Evolutionary conservation across 1,139 yeast genomes (phyloP), one percentile per base, ranked within the genome.

Genomic region (Ashbya aceris): DNA sequence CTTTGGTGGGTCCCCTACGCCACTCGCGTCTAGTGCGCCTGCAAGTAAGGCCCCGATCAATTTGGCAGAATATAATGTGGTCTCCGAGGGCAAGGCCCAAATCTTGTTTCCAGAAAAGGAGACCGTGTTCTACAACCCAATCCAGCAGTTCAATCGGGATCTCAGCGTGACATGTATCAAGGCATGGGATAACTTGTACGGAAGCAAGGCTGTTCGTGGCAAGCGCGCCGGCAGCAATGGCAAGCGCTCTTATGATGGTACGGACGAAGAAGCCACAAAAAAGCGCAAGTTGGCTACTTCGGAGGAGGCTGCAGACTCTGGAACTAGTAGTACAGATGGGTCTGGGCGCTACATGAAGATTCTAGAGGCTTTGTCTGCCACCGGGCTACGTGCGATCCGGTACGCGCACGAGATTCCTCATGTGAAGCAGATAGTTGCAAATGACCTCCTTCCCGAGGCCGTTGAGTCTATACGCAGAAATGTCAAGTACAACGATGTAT

Each of bases 61-160:
- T 43, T 41, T 51, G 5, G 55, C 55, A 10, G 63, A 62, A 36
- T 75, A 57, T 60, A 69, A 69, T 39, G 63, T 73, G 10, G 77
- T 83, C 38, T 73, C 71, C 29, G 97, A 89, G 62, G 97, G 97
- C 1, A 68, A 73, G 46, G 96, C 96, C 6, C 74, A 77, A 27
- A 79, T 89, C 43, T 68, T 86, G 39, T 82, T 83, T 46, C 91
- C 95, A 4, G 76, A 77, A 54, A 81, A 81, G 46, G 71, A 68
- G 42, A 81, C 80, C 52, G 98, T 91, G 8, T 91, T 91, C 58
- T 91, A 93, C 67, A 91, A 91, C 59, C 97, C 95, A 5, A 84
- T 91, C 46, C 99, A 91, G 64, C 97, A 89, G 63, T 91, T 89
- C 65, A 91, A 91, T 61, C 73, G 99, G 54, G 99, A 91, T 60